A percentile compares a stretch with the other conserved stretches of the same genome.
Conservation (phyloP, 192 early-diverging fungal genomes). For the Rhizophagus clarus region DNA sequence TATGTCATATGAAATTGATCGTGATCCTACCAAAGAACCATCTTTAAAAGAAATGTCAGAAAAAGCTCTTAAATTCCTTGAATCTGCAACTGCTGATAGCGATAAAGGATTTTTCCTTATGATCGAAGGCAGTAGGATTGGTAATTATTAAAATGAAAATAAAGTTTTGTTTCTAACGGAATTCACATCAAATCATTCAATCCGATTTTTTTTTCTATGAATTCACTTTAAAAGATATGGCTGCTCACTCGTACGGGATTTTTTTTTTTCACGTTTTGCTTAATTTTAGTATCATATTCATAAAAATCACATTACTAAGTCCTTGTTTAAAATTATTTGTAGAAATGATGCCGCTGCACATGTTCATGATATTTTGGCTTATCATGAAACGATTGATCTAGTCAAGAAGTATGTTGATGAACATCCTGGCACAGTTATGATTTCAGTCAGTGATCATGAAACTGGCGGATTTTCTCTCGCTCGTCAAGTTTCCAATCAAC, state of each 20-base stretch:
- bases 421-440: no score
- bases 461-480: conserved; percentile 92
- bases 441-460: conserved; percentile 94
- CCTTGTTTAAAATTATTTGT: background rate
- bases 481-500: conserved; percentile 71
- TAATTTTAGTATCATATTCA: no score
- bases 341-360: conserved; percentile 94
- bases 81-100: conserved; percentile 46
- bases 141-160: conserved; percentile 11
- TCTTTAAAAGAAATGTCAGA: conserved; percentile 81
- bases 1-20: conserved; percentile 94
- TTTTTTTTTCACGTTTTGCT: no score
- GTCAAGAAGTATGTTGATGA: conserved; percentile 78
- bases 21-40: conserved; percentile 65
- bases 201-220: no score
- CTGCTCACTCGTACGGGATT: no score
- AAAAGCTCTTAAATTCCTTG: conserved; percentile 79
- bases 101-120: conserved; percentile 91
- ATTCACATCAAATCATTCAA: no score
- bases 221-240: no score
- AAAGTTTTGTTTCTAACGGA: no score
- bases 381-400: conserved; percentile 72
- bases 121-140: conserved; percentile 95
- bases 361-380: conserved; percentile 88
- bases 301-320: no score